Evolutionary conservation across 805 yeast genomes (phyloP), one percentile per base, ranked within the genome.

Genomic region (Yarrowia yakushimensis): DNA sequence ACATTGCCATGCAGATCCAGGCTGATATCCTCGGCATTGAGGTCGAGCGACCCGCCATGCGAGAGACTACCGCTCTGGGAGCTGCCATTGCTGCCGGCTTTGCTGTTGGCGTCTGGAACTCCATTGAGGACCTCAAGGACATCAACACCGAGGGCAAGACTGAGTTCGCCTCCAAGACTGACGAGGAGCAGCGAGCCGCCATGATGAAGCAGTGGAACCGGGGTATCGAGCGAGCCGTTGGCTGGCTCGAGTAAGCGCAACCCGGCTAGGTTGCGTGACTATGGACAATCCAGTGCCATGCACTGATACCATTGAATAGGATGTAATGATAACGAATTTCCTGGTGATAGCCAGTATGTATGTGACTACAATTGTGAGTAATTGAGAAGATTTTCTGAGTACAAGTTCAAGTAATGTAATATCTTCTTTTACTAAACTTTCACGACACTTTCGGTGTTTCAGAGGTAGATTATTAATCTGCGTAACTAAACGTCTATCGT

Each of bases 71-170:
- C 5, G 97, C 97, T 0, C 80, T 92, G 66, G 98, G 98, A 28
- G 96, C 97, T 8, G 97, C 97, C 4, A 88, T 93, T 67, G 97
- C 97, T 28, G 96, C 98, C 2, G 97, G 97, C 12, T 77, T 91
- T 69, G 84, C 84, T 13, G 81, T 88, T 63, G 76, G 78, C 45
- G 73, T 90, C 50, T 92, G 97, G 97, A 79, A 79, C 63, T 82
- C 84, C 67, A 76, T 91, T 65, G 86, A 82, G 60, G 97, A 91
- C 64, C 87, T 88, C 45, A 78, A 64, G 50, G 46, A 62, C 22
- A 63, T 63, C 59, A 68, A 67, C 42, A 66, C 70, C 17, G 69
- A 65, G 37, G 73, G 72, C 31, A 70, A 67, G 39, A 67, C 68
- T 9, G 71, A 62, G 33, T 71, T 69, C 57, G 33, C 46, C 43